Evolutionary conservation across 352 stramenopile genomes (phyloP).

Genomic region (Phytophthora rubi): DNA sequence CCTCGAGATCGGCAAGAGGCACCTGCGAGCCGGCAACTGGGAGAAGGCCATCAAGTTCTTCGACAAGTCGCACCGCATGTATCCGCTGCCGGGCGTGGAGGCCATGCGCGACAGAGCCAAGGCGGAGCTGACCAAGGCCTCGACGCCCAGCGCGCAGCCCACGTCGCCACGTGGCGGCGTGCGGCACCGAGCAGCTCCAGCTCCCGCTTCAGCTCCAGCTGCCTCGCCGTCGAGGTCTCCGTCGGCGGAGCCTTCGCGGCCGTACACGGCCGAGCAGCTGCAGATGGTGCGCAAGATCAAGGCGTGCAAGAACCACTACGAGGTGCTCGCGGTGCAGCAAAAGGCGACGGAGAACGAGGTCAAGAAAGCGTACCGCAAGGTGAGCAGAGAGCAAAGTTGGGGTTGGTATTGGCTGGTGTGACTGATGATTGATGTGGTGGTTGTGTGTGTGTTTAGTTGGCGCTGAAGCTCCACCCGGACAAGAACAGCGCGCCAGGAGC

Average conservation of each 20-base stretch:
- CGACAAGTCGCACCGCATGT: conserved; percentile 92
- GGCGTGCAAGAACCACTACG: conserved; percentile 89
- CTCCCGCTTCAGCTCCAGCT: conserved; percentile 5
- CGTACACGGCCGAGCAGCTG: conserved; percentile 83
- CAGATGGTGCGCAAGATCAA: conserved; percentile 91
- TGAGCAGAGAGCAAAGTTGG: conserved; percentile 25
- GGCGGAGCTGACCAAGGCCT: conserved; percentile 61
- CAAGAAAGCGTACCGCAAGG: conserved; percentile 93
- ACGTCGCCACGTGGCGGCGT: conserved; percentile 43
- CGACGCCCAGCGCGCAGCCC: conserved; percentile 25
- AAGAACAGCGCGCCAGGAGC: conserved; percentile 97
- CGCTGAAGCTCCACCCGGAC: conserved; percentile 90
- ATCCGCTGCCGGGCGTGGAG: conserved; percentile 85
- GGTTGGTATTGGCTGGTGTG: background rate
- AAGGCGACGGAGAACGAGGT: conserved; percentile 84
- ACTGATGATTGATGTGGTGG: conserved; percentile 9
- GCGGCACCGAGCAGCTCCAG: conserved; percentile 40
- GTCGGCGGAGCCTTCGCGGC: conserved; percentile 52
- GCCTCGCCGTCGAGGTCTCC: conserved; percentile 35
- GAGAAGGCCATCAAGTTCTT: conserved; percentile 93
- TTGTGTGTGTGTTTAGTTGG: conserved; percentile 57
- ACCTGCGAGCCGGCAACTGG: conserved; percentile 85
- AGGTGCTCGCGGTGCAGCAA: conserved; percentile 82
- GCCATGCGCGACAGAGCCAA: conserved; percentile 78
- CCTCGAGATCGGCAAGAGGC: conserved; percentile 90